Conservation (phyloP, 1,284 basidiomycete genomes). For the Tylopilus sp. region DNA sequence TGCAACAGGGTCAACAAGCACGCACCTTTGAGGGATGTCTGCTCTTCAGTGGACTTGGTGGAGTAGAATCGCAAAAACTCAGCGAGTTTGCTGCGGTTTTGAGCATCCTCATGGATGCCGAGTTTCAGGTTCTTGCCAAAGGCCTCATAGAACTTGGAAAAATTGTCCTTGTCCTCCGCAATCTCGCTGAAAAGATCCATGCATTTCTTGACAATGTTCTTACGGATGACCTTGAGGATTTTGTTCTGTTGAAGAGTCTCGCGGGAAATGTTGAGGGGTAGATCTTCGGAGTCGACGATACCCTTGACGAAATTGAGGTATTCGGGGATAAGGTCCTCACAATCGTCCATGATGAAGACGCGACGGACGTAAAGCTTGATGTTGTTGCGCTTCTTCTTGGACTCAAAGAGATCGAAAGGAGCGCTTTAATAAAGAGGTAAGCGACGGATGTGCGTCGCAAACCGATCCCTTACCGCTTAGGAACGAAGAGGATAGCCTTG, state of each 20-base stretch:
- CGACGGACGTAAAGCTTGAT: slow-evolving; percentile 99
- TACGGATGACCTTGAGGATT: slow-evolving; percentile 99
- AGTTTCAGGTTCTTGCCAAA: slow-evolving; percentile 99
- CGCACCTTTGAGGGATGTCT: slow-evolving; percentile 88
- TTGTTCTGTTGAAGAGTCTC: slow-evolving; percentile 99
- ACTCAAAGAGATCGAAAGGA: slow-evolving; percentile 99
- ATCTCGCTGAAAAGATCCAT: slow-evolving; percentile 95
- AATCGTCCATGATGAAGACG: slow-evolving; percentile 99
- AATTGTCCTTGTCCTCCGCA: slow-evolving; percentile 99
- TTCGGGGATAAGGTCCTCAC: slow-evolving; percentile 98
- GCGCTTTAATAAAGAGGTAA: slow-evolving; percentile 49
- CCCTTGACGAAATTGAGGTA: slow-evolving; percentile 99
- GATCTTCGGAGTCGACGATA: slow-evolving; percentile 99
- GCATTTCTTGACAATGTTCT: slow-evolving; percentile 98
- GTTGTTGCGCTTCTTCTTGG: slow-evolving; percentile 99
- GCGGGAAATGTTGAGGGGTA: slow-evolving; percentile 99
- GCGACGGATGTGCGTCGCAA: background rate
- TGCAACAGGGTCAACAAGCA: slow-evolving; percentile 1
- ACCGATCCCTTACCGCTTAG: slow-evolving; percentile 73
- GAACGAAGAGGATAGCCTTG: slow-evolving; percentile 97
- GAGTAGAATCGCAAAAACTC: slow-evolving; percentile 99
- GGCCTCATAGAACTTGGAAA: slow-evolving; percentile 92
- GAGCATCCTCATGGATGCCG: slow-evolving; percentile 98
- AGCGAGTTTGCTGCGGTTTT: slow-evolving; percentile 98
- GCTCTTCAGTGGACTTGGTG: slow-evolving; percentile 91